Conservation (phyloP, 176 grass and related monocot genomes). For the Carex kokanica region DNA sequence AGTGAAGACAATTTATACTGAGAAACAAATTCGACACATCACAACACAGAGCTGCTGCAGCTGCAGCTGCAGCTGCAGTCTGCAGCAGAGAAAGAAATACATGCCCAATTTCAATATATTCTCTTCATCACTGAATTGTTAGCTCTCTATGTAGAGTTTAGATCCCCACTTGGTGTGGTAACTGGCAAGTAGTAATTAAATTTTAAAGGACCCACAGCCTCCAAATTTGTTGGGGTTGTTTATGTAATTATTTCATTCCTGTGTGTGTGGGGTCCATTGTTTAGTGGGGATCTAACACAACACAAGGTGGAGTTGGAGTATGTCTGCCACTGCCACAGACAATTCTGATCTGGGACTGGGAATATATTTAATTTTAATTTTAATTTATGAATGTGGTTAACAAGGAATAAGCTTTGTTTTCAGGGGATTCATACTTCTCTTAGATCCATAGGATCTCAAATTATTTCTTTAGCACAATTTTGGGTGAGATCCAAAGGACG, state of each 20-base stretch:
- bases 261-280: not conserved
- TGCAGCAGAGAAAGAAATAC: not conserved
- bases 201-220: not conserved
- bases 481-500: too few relatives aligned
- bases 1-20: not conserved
- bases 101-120: not conserved
- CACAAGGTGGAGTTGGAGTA: not conserved
- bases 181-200: too few relatives aligned
- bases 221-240: not conserved
- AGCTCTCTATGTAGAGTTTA: not conserved
- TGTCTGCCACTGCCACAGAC: constrained; percentile 12
- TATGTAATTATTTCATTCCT: not conserved
- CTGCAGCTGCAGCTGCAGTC: too few relatives aligned
- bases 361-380: not conserved
- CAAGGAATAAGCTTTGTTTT: too few relatives aligned
- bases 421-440: too few relatives aligned
- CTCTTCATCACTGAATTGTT: not conserved
- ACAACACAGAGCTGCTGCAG: not conserved
- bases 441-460: too few relatives aligned
- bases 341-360: not conserved
- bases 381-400: too few relatives aligned
- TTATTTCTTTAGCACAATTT: too few relatives aligned
- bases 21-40: too few relatives aligned
- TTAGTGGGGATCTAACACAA: not conserved
- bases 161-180: not conserved